Percentiles rank a stretch among this genome's conserved stretches.
Evolutionary conservation across 163 green algal genomes (phyloP).

Genomic region (Chloroidium sp.): DNA sequence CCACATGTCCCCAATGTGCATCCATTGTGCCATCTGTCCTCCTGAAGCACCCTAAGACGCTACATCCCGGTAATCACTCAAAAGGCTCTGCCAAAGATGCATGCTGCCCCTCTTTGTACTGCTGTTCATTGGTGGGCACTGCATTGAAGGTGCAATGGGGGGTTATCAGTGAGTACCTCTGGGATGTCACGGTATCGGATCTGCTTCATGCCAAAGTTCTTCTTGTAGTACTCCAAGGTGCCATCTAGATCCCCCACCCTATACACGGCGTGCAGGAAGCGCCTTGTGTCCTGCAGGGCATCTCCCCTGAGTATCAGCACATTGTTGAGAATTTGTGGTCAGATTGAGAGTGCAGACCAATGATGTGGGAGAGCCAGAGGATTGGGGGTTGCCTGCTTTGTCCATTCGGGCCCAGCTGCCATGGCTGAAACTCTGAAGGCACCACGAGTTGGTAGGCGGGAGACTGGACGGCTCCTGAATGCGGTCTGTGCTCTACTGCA

Average conservation of each 20-base stretch:
- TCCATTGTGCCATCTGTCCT: too few species aligned
- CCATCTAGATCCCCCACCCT: slow-evolving; percentile 43
- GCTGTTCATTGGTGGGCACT: too few species aligned
- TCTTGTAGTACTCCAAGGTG: slow-evolving; percentile 63
- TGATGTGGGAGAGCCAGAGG: not conserved
- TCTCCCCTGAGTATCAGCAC: not conserved
- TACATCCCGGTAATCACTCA: too few species aligned
- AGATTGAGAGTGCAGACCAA: not conserved
- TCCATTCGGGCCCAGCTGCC: too few species aligned
- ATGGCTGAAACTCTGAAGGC: too few species aligned
- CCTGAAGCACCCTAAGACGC: too few species aligned
- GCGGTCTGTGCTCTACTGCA: too few species aligned
- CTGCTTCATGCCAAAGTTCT: slow-evolving; percentile 69
- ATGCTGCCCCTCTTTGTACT: not conserved
- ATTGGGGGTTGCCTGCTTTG: not conserved
- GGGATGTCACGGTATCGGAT: slow-evolving; percentile 60
- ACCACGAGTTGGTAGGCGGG: not conserved
- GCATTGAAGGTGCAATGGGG: too few species aligned
- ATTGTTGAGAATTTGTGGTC: not conserved
- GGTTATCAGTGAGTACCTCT: slow-evolving; percentile 25
- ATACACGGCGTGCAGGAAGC: slow-evolving; percentile 65
- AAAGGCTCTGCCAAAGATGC: not conserved
- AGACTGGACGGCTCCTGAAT: not conserved
- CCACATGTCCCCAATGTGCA: not conserved
- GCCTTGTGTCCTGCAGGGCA: slow-evolving; percentile 30